Evolutionary conservation across 257 asterid genomes (phyloP).

Genomic region (Echites panduratus): DNA sequence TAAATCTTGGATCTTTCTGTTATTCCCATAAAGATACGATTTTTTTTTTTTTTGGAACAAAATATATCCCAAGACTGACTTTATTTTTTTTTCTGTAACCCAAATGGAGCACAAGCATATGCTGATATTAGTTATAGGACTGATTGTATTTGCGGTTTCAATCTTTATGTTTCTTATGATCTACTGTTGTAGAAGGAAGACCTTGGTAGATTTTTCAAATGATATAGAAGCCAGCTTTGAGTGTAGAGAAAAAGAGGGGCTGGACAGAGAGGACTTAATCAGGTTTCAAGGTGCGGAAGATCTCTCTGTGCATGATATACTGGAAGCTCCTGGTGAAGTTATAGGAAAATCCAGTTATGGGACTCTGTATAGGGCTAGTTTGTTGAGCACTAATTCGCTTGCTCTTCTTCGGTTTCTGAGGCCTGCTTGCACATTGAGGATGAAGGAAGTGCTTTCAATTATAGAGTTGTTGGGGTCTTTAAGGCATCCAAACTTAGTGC

Average conservation of each 20-base stretch:
- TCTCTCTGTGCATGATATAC: slow-evolving; percentile 52
- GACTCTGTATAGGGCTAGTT: slow-evolving; percentile 64
- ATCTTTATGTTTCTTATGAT: slow-evolving; percentile 28
- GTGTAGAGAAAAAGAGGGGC: slow-evolving; percentile 38
- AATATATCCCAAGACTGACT: slow-evolving; percentile 10
- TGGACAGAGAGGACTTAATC: slow-evolving; percentile 46
- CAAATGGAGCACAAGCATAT: slow-evolving; percentile 50
- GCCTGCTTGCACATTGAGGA: slow-evolving; percentile 78
- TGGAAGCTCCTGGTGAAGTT: slow-evolving; percentile 91
- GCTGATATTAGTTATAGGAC: slow-evolving; percentile 40
- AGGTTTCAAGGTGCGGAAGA: slow-evolving; percentile 67
- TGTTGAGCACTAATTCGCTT: slow-evolving; percentile 47
- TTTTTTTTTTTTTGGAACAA: slow-evolving; percentile 22
- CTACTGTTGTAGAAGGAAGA: slow-evolving; percentile 36
- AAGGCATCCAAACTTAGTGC: slow-evolving; percentile 79
- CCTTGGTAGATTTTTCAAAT: slow-evolving; percentile 21
- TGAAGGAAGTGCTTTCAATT: slow-evolving; percentile 55
- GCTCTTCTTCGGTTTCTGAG: slow-evolving; percentile 75
- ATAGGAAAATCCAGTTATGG: slow-evolving; percentile 82
- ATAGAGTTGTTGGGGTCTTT: slow-evolving; percentile 65
- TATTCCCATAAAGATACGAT: slow-evolving; percentile 33
- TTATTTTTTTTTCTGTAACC: slow-evolving; percentile 7
- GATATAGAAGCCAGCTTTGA: slow-evolving; percentile 45
- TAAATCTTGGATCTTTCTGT: slow-evolving; percentile 47
- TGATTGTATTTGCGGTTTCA: slow-evolving; percentile 30